phyloP scores from a whole-genome alignment of 345 rosid genomes.

The Brassica juncea region DNA sequence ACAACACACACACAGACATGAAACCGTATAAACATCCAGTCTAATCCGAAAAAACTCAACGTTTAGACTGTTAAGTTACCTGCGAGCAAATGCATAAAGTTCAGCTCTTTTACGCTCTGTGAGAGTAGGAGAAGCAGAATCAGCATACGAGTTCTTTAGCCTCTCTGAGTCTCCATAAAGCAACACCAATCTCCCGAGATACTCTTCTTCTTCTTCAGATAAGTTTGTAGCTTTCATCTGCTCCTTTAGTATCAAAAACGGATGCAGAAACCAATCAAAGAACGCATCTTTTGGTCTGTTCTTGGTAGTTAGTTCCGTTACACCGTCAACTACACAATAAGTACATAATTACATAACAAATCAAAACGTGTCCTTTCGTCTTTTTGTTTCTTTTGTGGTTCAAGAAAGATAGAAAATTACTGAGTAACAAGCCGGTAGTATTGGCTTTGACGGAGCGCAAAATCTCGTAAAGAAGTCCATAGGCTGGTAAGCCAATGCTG shows the following conservation, averaged over 20 bases:
- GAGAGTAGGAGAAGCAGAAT: slow-evolving; percentile 56
- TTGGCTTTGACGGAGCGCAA: slow-evolving; percentile 65
- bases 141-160: slow-evolving; percentile 52
- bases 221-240: slow-evolving; percentile 84
- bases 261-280: slow-evolving; percentile 92
- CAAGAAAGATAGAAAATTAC: slow-evolving; percentile 43
- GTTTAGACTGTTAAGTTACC: slow-evolving; percentile 44
- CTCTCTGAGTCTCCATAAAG: slow-evolving; percentile 60
- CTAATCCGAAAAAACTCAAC: no score
- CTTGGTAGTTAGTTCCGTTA: slow-evolving; percentile 63
- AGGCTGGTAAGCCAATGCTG: slow-evolving; percentile 88
- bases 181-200: slow-evolving; percentile 73
- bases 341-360: neutral
- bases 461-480: slow-evolving; percentile 60
- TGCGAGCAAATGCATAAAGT: slow-evolving; percentile 90
- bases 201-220: slow-evolving; percentile 72
- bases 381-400: no score
- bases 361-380: no score
- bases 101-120: slow-evolving; percentile 83
- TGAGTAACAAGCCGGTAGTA: slow-evolving; percentile 62
- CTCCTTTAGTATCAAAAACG: slow-evolving; percentile 81
- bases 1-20: neutral
- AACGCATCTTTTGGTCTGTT: slow-evolving; percentile 83
- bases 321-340: slow-evolving; percentile 51
- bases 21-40: neutral